Percentiles rank a stretch among this genome's conserved stretches.
Evolutionary conservation across 2,329 filamentous ascomycete species (phyloP).

Genomic region (Chrysoporthe austroafricana): DNA sequence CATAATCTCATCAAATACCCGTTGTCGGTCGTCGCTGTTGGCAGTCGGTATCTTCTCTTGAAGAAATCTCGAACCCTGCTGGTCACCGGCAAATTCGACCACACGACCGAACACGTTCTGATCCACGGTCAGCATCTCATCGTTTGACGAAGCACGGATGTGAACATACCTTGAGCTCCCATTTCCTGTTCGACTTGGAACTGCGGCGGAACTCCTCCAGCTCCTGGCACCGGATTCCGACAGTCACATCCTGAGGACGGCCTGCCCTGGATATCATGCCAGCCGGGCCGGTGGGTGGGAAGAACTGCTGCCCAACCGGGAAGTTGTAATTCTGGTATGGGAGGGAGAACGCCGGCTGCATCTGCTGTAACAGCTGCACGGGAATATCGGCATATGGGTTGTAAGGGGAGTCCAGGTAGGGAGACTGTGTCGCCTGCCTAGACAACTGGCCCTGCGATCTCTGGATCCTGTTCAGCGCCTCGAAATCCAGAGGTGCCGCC

Average conservation of each 20-base stretch:
- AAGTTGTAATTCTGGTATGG: conserved; percentile 19
- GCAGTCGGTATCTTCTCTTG: conserved; percentile 90
- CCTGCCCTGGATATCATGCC: conserved; percentile 11
- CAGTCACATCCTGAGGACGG: conserved; percentile 52
- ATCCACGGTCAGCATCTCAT: conserved; percentile 26
- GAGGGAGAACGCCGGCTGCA: conserved; percentile 3
- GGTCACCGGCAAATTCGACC: conserved; percentile 94
- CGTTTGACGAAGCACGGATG: not conserved
- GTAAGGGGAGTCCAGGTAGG: conserved; percentile 19
- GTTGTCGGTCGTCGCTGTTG: conserved; percentile 94
- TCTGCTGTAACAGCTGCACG: conserved; percentile 21
- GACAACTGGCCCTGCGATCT: conserved; percentile 20
- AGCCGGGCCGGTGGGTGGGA: conserved; percentile 25
- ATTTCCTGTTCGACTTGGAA: conserved; percentile 72
- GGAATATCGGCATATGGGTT: conserved; percentile 9
- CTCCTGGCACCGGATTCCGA: conserved; percentile 69
- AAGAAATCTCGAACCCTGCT: conserved; percentile 94
- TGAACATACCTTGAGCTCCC: conserved; percentile 72
- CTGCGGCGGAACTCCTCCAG: conserved; percentile 81
- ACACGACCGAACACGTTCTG: conserved; percentile 84
- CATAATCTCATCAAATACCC: conserved; percentile 84
- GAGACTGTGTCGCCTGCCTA: conserved; percentile 23
- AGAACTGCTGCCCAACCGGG: conserved; percentile 19
- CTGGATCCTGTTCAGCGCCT: conserved; percentile 14
- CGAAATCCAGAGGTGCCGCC: conserved; percentile 14